phyloP scores from a whole-genome alignment of 306 rosid species.

The Mimosa bimucronata region DNA sequence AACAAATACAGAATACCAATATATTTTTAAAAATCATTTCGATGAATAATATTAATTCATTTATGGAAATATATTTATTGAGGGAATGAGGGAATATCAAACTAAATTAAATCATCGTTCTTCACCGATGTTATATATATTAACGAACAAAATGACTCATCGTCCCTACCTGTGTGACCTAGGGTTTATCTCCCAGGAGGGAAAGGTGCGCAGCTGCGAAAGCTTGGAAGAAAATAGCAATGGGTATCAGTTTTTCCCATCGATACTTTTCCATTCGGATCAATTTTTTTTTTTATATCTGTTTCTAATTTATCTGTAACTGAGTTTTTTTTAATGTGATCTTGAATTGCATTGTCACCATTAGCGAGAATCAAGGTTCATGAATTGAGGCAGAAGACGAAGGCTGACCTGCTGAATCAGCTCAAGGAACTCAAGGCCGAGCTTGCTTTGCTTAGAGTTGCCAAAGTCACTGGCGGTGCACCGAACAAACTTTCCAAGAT shows the following conservation, averaged over 20 bases:
- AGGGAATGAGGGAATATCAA: no score
- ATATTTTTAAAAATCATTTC: no score
- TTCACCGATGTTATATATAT: no score
- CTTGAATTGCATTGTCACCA: not conserved
- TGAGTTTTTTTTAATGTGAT: not conserved
- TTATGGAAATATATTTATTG: no score
- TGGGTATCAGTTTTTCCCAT: not conserved
- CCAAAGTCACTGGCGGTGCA: conserved; percentile 97
- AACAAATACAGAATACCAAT: no score
- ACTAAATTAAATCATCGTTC: no score
- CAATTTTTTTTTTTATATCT: not conserved
- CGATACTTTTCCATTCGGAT: not conserved
- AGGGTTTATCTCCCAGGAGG: not conserved
- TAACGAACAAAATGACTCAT: not conserved
- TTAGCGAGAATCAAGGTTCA: conserved; percentile 96
- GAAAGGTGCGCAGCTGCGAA: not conserved
- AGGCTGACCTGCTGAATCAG: conserved; percentile 72
- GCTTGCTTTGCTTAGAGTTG: conserved; percentile 92
- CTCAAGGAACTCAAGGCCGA: conserved; percentile 96
- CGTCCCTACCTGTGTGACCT: not conserved
- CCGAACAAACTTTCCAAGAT: conserved; percentile 98
- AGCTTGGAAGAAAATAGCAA: not conserved
- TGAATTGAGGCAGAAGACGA: conserved; percentile 85
- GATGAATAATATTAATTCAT: no score
- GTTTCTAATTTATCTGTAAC: not conserved